Percentiles rank a stretch among this genome's conserved stretches.
phyloP scores from a whole-genome alignment of 148 eudicot genomes.

The Oxyria digyna region DNA sequence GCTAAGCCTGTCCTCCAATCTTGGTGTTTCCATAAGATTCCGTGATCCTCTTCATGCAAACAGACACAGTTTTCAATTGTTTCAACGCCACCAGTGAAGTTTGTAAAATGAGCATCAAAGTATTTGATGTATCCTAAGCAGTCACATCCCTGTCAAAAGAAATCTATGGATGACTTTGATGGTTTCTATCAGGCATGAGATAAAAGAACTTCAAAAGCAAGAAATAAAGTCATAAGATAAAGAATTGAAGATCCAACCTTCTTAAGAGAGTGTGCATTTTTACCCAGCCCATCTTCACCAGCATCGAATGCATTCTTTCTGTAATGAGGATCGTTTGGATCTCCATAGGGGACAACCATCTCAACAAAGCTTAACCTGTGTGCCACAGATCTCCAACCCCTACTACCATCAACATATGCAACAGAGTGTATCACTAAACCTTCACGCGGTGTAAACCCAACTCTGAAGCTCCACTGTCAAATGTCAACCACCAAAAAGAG shows the following conservation, averaged over 20 bases:
- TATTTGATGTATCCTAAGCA: conserved; percentile 84
- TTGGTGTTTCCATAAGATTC: conserved; percentile 98
- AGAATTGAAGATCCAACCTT: conserved; percentile 35
- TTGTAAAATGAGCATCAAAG: conserved; percentile 92
- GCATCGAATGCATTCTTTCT: conserved; percentile 99
- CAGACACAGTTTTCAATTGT: conserved; percentile 95
- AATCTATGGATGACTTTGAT: background rate
- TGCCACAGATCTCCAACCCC: conserved; percentile 92
- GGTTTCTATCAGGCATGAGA: background rate
- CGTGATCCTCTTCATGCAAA: conserved; percentile 95
- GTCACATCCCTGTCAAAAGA: conserved; percentile 78
- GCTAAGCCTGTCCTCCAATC: conserved; percentile 99
- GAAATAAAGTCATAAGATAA: background rate
- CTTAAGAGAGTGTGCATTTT: conserved; percentile 94
- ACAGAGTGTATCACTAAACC: conserved; percentile 90
- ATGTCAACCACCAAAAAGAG: conserved; percentile 17
- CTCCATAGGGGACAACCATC: conserved; percentile 99
- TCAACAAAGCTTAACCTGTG: conserved; percentile 97
- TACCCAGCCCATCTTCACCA: conserved; percentile 97
- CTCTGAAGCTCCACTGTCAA: conserved; percentile 85
- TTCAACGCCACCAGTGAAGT: conserved; percentile 93
- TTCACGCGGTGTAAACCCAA: conserved; percentile 96
- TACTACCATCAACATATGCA: conserved; percentile 94
- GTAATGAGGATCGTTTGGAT: conserved; percentile 98
- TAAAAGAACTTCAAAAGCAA: background rate